These are phyloP conservation scores for Vigna radiata DNA, from an alignment of 306 rosid genomes.

Conservation along the genomic window DNA sequence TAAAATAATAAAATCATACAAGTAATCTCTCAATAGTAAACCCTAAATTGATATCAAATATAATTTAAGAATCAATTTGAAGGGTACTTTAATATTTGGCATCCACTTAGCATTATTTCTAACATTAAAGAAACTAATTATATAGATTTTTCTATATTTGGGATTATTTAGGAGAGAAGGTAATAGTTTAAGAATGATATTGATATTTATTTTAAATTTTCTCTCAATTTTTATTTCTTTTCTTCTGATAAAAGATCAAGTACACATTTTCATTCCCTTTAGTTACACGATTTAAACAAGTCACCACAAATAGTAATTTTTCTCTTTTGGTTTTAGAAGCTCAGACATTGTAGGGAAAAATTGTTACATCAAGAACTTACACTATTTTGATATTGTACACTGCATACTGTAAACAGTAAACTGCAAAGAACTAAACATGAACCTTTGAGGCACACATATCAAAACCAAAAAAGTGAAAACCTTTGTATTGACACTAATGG, in stretches of 20 bases:
- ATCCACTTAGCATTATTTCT: too few relatives aligned
- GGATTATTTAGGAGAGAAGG: too few relatives aligned
- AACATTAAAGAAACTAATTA: too few relatives aligned
- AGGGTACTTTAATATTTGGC: too few relatives aligned
- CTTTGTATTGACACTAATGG: slow-evolving; percentile 40
- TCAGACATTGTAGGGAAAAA: background rate
- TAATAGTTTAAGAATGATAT: too few relatives aligned
- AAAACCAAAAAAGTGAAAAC: slow-evolving; percentile 13
- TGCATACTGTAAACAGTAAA: background rate
- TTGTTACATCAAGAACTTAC: background rate
- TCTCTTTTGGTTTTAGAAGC: background rate
- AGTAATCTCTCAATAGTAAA: too few relatives aligned
- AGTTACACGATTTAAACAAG: background rate
- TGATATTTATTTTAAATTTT: too few relatives aligned
- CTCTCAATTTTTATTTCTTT: too few relatives aligned
- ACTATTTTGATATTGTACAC: slow-evolving; percentile 18
- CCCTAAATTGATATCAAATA: too few relatives aligned
- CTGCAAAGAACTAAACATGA: slow-evolving; percentile 18
- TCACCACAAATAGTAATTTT: background rate
- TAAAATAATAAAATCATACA: too few relatives aligned
- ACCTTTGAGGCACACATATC: slow-evolving; percentile 11
- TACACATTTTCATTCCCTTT: background rate
- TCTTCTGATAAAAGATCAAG: background rate
- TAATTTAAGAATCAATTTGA: too few relatives aligned
- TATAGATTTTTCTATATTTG: too few relatives aligned